Conservation (phyloP, 2,329 filamentous ascomycete species). For the Ophiocordyceps camponoti-saundersi region DNA sequence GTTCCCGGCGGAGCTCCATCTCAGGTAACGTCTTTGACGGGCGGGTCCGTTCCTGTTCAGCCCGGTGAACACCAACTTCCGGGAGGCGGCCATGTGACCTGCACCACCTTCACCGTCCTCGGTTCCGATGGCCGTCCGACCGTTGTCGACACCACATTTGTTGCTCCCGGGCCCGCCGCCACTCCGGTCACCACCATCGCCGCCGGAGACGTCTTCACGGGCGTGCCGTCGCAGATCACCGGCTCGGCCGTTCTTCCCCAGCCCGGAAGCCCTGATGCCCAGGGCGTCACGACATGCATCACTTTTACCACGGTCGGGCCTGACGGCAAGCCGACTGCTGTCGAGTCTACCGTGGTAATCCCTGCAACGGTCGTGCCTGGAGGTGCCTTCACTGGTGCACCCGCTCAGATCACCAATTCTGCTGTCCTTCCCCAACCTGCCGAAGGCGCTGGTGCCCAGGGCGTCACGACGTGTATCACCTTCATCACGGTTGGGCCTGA, state of each 20-base stretch:
- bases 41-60: conserved; percentile 1
- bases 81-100: conserved; percentile 6
- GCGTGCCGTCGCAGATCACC: conserved; percentile 7
- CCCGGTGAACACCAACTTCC: neutral
- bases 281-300: conserved; percentile 12
- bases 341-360: conserved; percentile 16
- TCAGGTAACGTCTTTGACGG: neutral
- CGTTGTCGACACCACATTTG: conserved; percentile 11
- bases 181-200: conserved; percentile 1
- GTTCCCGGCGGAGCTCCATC: conserved; percentile 3
- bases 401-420: conserved; percentile 6
- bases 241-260: conserved; percentile 1
- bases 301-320: conserved; percentile 10
- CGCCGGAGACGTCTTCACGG: conserved; percentile 9
- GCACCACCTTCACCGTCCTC: conserved; percentile 12
- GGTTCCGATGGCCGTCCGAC: conserved; percentile 12
- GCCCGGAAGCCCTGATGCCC: neutral
- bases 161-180: conserved; percentile 6
- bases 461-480: conserved; percentile 12
- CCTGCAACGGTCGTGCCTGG: conserved; percentile 4
- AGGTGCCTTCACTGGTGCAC: conserved; percentile 9
- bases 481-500: conserved; percentile 9
- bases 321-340: conserved; percentile 12
- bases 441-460: conserved; percentile 1
- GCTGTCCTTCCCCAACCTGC: conserved; percentile 1